Evolutionary conservation across 176 grass and related monocot genomes (phyloP).

Genomic region (Canna indica): DNA sequence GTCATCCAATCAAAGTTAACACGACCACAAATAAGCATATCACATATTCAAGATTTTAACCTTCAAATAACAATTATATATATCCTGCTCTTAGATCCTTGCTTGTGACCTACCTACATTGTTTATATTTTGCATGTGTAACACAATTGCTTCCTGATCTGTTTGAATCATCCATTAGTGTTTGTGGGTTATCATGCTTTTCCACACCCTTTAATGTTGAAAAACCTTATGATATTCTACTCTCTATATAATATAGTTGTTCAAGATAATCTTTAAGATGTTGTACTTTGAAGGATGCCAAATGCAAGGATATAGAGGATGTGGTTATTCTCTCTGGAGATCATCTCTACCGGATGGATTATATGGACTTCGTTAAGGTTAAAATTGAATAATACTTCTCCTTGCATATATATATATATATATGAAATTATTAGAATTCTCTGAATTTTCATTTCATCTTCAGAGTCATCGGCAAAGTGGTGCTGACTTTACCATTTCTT

Average conservation of each 20-base stretch:
- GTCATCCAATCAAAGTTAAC: no score
- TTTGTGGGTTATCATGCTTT: no score
- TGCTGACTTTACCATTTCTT: conserved; percentile 79
- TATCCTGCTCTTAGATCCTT: no score
- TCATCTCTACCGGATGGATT: conserved; percentile 86
- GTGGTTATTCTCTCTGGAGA: conserved; percentile 74
- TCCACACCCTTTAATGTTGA: neutral
- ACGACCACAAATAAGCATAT: no score
- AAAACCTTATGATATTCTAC: neutral
- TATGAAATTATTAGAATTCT: neutral
- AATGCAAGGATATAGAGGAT: conserved; percentile 62
- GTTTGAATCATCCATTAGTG: no score
- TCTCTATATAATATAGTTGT: neutral
- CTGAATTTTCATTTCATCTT: conserved; percentile 21
- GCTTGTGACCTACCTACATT: no score
- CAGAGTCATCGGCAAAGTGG: conserved; percentile 63
- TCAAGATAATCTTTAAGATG: neutral
- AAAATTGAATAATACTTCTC: conserved; percentile 11
- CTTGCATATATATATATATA: conserved; percentile 1
- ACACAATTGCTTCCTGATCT: no score
- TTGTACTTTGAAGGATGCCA: conserved; percentile 44
- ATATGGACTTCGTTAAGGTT: conserved; percentile 90
- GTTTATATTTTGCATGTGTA: no score
- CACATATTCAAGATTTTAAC: no score
- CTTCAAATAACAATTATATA: no score